Percentiles rank a stretch among this genome's conserved stretches.
Evolutionary conservation across 1,284 basidiomycete genomes (phyloP).

Genomic region (Caloboletus firmus): DNA sequence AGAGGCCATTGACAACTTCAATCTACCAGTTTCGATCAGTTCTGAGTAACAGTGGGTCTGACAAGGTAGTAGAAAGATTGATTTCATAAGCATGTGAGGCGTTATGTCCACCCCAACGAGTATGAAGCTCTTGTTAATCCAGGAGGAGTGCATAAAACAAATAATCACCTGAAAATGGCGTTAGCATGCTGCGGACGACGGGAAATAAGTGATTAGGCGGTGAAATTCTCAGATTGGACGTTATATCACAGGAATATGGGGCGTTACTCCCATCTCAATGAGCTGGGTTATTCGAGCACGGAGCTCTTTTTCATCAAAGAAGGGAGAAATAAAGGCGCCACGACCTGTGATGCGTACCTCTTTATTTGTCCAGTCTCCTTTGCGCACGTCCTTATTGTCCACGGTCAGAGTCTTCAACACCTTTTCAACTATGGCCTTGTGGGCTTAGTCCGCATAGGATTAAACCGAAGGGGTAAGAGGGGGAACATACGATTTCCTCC

Average conservation of each 20-base stretch:
- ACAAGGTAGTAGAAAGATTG: slow-evolving; percentile 33
- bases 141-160: slow-evolving; percentile 16
- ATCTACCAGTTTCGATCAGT: slow-evolving; percentile 56
- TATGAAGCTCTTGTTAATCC: slow-evolving; percentile 69
- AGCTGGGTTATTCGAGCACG: slow-evolving; percentile 77
- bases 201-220: background rate
- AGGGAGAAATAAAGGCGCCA: background rate
- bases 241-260: slow-evolving; percentile 67
- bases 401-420: slow-evolving; percentile 78
- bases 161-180: slow-evolving; percentile 20
- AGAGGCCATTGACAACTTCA: slow-evolving; percentile 91
- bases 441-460: slow-evolving; percentile 19
- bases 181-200: slow-evolving; percentile 9
- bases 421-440: slow-evolving; percentile 82
- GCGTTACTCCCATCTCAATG: slow-evolving; percentile 75
- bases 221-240: slow-evolving; percentile 44
- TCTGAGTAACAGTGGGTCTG: slow-evolving; percentile 6
- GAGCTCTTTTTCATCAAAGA: slow-evolving; percentile 77
- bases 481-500: slow-evolving; percentile 82
- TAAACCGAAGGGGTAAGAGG: background rate
- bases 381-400: slow-evolving; percentile 90
- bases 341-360: slow-evolving; percentile 65
- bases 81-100: slow-evolving; percentile 67
- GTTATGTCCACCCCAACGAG: slow-evolving; percentile 64
- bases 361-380: slow-evolving; percentile 94